Conservation (phyloP, 2,329 filamentous ascomycete genomes). For the Verticillium albo-atrum region DNA sequence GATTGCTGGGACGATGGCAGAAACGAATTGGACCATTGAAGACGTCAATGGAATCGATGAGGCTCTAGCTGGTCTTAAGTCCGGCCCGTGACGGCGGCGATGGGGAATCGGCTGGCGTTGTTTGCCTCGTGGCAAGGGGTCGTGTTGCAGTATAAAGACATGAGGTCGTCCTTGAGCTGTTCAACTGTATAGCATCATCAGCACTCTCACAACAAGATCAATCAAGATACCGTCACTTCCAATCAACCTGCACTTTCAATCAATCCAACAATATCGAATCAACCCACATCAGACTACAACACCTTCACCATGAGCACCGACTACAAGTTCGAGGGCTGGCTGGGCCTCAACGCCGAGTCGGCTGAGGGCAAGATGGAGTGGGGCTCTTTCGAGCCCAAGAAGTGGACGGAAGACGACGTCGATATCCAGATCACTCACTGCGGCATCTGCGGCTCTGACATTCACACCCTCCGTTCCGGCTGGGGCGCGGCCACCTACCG, state of each 20-base stretch:
- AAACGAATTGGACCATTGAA: not conserved
- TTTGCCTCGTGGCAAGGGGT: not conserved
- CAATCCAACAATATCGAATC: no score
- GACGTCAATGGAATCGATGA: not conserved
- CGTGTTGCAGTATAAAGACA: not conserved
- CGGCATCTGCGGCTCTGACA: conserved; percentile 59
- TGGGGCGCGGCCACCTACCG: conserved; percentile 38
- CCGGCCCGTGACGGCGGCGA: no score
- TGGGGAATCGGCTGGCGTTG: not conserved
- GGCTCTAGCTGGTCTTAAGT: not conserved
- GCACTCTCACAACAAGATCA: not conserved
- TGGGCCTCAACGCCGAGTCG: conserved; percentile 33
- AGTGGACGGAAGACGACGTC: conserved; percentile 59
- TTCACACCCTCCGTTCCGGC: conserved; percentile 53
- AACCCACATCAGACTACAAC: not conserved
- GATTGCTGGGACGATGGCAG: not conserved
- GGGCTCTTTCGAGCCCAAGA: conserved; percentile 55
- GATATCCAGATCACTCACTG: conserved; percentile 63
- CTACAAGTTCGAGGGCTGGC: conserved; percentile 47
- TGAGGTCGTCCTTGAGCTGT: not conserved
- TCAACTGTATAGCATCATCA: not conserved
- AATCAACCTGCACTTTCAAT: not conserved
- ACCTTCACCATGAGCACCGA: conserved; percentile 23
- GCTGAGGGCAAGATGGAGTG: conserved; percentile 50
- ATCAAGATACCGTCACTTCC: not conserved